Evolutionary conservation across 176 grass and related monocot species (phyloP).

Genomic region (Carex myosuroides): DNA sequence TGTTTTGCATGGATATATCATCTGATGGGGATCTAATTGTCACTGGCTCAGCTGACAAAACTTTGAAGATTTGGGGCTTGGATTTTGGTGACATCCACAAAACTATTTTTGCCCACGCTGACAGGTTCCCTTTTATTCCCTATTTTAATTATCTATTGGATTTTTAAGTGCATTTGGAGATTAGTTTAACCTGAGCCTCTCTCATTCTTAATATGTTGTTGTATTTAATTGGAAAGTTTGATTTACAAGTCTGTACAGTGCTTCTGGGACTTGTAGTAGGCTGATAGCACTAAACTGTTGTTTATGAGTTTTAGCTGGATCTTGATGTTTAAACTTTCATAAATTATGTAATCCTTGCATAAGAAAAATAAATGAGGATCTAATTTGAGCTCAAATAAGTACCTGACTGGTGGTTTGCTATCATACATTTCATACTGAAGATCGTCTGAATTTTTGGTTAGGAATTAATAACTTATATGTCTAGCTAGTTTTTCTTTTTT

Average conservation of each 20-base stretch:
- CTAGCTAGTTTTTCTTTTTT: background rate
- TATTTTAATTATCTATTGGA: background rate
- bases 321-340: background rate
- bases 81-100: constrained; percentile 94
- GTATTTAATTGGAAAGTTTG: background rate
- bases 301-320: background rate
- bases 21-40: constrained; percentile 82
- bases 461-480: background rate
- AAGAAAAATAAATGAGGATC: background rate
- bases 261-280: background rate
- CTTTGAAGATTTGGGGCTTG: constrained; percentile 93
- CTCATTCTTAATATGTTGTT: background rate
- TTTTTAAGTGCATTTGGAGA: background rate
- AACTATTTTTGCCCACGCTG: constrained; percentile 82
- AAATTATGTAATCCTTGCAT: background rate
- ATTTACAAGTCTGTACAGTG: background rate
- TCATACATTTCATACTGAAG: background rate
- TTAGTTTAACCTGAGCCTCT: background rate
- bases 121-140: constrained; percentile 38
- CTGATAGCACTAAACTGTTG: background rate
- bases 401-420: background rate
- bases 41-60: constrained; percentile 93
- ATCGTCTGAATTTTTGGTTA: background rate
- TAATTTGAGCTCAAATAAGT: background rate
- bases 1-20: constrained; percentile 96